phyloP scores from a whole-genome alignment of 805 yeast species.

The Spathaspora sp. region DNA sequence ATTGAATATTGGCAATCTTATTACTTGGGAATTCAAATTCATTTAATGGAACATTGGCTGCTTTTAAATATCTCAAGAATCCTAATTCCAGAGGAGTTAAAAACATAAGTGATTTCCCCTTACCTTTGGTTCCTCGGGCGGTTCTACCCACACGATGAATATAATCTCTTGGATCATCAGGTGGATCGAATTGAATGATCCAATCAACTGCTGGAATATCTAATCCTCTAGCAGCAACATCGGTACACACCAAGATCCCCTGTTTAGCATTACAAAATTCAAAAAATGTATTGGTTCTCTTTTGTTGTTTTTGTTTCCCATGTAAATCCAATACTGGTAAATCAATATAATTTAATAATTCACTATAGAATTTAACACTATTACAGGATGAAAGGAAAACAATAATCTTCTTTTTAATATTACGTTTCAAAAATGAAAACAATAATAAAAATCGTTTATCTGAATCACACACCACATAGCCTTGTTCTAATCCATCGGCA shows the following conservation, averaged over 20 bases:
- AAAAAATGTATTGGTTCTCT: slow-evolving; percentile 95
- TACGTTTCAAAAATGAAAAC: slow-evolving; percentile 91
- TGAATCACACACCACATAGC: slow-evolving; percentile 95
- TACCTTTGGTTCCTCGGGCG: slow-evolving; percentile 87
- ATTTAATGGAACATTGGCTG: slow-evolving; percentile 95
- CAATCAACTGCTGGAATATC: slow-evolving; percentile 99
- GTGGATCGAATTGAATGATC: slow-evolving; percentile 99
- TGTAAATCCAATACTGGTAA: slow-evolving; percentile 94
- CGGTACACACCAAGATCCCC: slow-evolving; percentile 92
- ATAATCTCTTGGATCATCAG: slow-evolving; percentile 99
- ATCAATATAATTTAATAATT: slow-evolving; percentile 91
- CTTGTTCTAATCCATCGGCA: slow-evolving; percentile 96
- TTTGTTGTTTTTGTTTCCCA: slow-evolving; percentile 98
- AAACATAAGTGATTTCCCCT: slow-evolving; percentile 94
- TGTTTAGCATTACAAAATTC: slow-evolving; percentile 96
- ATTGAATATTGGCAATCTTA: slow-evolving; percentile 94
- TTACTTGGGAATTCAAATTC: slow-evolving; percentile 94
- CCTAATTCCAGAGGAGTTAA: slow-evolving; percentile 92
- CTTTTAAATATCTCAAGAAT: slow-evolving; percentile 88
- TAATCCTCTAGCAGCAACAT: slow-evolving; percentile 98
- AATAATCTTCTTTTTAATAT: slow-evolving; percentile 86
- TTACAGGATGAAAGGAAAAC: slow-evolving; percentile 96
- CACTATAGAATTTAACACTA: slow-evolving; percentile 94
- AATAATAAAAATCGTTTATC: slow-evolving; percentile 88
- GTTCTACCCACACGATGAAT: slow-evolving; percentile 99